Evolutionary conservation across 345 rosid genomes (phyloP).

Genomic region (Euphorbia lathyris): DNA sequence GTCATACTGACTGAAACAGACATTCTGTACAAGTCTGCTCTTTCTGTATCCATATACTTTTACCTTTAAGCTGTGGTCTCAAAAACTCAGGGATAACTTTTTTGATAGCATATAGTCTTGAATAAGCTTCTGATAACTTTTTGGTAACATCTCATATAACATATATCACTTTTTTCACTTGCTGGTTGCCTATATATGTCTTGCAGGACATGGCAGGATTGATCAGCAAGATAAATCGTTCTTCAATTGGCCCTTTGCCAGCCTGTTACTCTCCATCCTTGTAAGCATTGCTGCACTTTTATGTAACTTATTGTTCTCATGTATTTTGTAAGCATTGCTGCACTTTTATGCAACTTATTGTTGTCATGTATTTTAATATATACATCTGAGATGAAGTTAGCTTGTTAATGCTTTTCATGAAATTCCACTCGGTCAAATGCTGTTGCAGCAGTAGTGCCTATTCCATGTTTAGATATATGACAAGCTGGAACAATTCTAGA

Average conservation of each 20-base stretch:
- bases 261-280: slow-evolving; percentile 88
- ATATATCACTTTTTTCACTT: neutral
- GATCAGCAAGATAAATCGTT: slow-evolving; percentile 97
- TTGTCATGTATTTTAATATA: slow-evolving; percentile 9
- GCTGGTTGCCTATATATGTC: slow-evolving; percentile 22
- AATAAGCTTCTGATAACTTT: slow-evolving; percentile 5
- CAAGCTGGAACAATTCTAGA: neutral
- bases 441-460: neutral
- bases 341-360: slow-evolving; percentile 5
- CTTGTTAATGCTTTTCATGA: neutral
- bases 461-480: neutral
- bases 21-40: neutral
- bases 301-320: slow-evolving; percentile 9
- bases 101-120: slow-evolving; percentile 3
- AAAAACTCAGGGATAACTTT: neutral
- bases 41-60: neutral
- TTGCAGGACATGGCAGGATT: slow-evolving; percentile 98
- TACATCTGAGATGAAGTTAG: neutral
- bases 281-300: slow-evolving; percentile 45
- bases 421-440: neutral
- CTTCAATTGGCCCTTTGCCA: slow-evolving; percentile 94
- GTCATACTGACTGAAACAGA: neutral
- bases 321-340: slow-evolving; percentile 53
- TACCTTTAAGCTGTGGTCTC: neutral
- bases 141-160: neutral